Base-by-base conservation (phyloP, 2,329 filamentous ascomycete species). In the Nothopassalora personata region DNA sequence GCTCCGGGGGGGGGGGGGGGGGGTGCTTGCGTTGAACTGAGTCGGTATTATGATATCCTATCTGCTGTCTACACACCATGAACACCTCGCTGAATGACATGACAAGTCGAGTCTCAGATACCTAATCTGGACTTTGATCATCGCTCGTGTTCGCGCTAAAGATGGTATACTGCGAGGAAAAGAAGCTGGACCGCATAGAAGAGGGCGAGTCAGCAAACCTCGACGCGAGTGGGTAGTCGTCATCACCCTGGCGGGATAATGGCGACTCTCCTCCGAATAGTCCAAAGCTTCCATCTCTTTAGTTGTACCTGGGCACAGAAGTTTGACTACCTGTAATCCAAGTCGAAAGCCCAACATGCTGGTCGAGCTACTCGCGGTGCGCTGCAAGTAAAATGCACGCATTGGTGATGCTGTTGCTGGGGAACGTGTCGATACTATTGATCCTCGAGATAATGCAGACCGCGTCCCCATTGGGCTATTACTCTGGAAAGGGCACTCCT, bases 321-420 rank as follows among this genome's bases (percentile, higher is more conserved):
- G 18, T 51, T n/a, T 5, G 11, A 19, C 30, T 34, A 10, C 49
- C 27, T 51, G 49, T 18, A 51, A 34, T 30, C 49, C 49, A 34
- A 51, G 27, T 31, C 56, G 18, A n/a, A 58, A 53, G 10, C 56
- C 56, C 28, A 58, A 27, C 28, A 49, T 58, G 31, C 56, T 58
- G n/a, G 56, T 58, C 9, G 51, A 58, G 33, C 56, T 58, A 36
- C 56, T 58, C 30, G 56, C 43, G 31, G 34, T 58, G 28, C 56
- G 53, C 23, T 58, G 51, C 31, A 58, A 48, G 31, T 58, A 58
- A 33, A 58, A 58, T 2, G 43, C 56, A n/a, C 51, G 56, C 15
- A 54, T 45, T 8, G 56, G 56, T 15, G 56, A 58, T 28, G 56
- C 51, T 15, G 56, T 55, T 15, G 23, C 30, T 19, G 49, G 49